Evolutionary conservation across 2,329 filamentous ascomycete species (phyloP), one percentile per base, ranked within the genome.

Genomic region (Dothiorella sarmentorum): DNA sequence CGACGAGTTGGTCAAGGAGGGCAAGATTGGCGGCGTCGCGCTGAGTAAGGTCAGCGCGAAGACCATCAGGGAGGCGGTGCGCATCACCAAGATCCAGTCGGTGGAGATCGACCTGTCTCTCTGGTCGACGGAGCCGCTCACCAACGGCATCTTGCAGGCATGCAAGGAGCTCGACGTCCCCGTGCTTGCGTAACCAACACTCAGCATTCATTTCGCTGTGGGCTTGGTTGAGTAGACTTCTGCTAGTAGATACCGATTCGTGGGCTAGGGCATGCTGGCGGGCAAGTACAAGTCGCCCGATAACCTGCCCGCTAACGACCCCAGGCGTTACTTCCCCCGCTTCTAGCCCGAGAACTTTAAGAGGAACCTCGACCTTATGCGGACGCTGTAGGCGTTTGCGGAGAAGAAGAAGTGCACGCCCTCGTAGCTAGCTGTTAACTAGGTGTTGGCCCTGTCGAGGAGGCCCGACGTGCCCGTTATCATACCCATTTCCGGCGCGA

Each of bases 401-500:
- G 69, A 75, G 63, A 75, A 76, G 63, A 89, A 88, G 61, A 73
- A 70, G 0, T 82, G 79, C 67, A 87, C 83, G 0, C 68, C 82
- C 3, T 79, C 80, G 1, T 87, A 90, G 73, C 75, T 90, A 24
- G 87, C 87, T n/a, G 75, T 91, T 55, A 80, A 78, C 56, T 91
- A 87, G 86, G 71, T 84, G 2, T 64, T 78, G 38, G 71, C 77
- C 1, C 72, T 85, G 38, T 80, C 77, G 35, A 74, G 71, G 51
- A 75, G 74, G 31, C 76, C 80, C 4, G 83, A 80, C 38, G 78
- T 82, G 78, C 82, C 82, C 24, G 71, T 68, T 33, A 81, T 88
- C 61, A 81, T 89, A 49, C 85, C 86, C 4, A 88, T 89, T 61
- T 86, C 86, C 0, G 86, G 86, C 2, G 82, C 86, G 7, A 83